Conservation (phyloP, 1,284 basidiomycete genomes). For the Neonothopanus nambi region DNA sequence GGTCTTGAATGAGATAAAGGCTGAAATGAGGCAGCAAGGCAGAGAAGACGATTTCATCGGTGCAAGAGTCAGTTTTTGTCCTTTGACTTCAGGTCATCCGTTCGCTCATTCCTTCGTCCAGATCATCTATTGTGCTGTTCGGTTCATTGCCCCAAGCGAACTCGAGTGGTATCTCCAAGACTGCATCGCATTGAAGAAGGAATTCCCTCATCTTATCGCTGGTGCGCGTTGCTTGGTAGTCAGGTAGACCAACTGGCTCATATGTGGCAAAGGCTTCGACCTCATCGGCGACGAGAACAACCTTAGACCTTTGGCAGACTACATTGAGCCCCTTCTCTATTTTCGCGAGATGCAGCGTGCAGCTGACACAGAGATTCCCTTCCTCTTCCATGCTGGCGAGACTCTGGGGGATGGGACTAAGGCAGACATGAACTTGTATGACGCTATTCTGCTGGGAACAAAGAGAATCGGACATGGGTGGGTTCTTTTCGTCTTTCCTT, state of each 20-base stretch:
- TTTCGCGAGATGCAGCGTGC: conserved; percentile 61
- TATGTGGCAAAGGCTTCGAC: conserved; percentile 63
- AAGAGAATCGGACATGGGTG: conserved; percentile 81
- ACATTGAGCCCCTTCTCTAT: conserved; percentile 59
- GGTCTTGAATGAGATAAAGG: conserved; percentile 56
- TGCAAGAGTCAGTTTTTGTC: conserved; percentile 45
- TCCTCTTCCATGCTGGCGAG: conserved; percentile 81
- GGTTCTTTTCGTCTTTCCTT: conserved; percentile 15
- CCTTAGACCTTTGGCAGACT: conserved; percentile 61
- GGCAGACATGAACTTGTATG: conserved; percentile 76
- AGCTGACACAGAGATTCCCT: conserved; percentile 67
- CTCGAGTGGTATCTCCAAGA: conserved; percentile 71
- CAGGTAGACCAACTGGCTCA: background rate
- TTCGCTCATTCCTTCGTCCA: conserved; percentile 24
- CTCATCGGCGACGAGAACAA: conserved; percentile 77
- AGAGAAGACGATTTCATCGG: conserved; percentile 64
- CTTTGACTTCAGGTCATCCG: background rate
- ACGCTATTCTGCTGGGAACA: conserved; percentile 75
- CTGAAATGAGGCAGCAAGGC: conserved; percentile 48
- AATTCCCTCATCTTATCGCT: conserved; percentile 73
- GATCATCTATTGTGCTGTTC: conserved; percentile 74
- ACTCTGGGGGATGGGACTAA: conserved; percentile 71
- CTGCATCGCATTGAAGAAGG: conserved; percentile 70
- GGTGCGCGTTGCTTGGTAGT: conserved; percentile 36
- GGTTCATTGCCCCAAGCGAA: conserved; percentile 56